phyloP scores from a whole-genome alignment of 2,329 filamentous ascomycete genomes.

The Exophiala viscosa region DNA sequence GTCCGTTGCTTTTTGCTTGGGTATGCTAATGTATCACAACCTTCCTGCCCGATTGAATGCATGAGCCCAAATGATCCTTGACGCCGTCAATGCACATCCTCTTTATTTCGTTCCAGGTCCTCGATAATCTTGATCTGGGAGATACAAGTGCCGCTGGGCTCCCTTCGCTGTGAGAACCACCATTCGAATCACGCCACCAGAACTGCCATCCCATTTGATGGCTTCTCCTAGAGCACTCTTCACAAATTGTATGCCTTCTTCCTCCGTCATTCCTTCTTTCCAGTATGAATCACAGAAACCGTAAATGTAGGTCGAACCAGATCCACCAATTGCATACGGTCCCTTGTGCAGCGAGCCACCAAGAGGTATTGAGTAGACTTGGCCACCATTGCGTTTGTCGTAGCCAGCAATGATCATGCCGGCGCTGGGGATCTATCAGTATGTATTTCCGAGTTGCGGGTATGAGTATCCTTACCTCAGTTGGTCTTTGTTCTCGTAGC shows the following conservation, averaged over 20 bases:
- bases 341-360: constrained; percentile 98
- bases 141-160: constrained; percentile 87
- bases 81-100: constrained; percentile 11
- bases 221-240: constrained; percentile 87
- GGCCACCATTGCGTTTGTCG: constrained; percentile 89
- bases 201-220: constrained; percentile 99
- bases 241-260: constrained; percentile 86
- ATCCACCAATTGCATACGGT: constrained; percentile 89
- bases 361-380: constrained; percentile 95
- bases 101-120: constrained; percentile 58
- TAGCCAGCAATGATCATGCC: constrained; percentile 98
- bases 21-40: too few species aligned
- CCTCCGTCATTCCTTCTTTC: constrained; percentile 90
- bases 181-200: constrained; percentile 96
- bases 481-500: constrained; percentile 94
- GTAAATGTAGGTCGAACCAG: constrained; percentile 98
- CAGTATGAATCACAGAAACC: constrained; percentile 97
- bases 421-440: constrained; percentile 56
- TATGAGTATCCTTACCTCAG: constrained; percentile 62
- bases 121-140: constrained; percentile 86
- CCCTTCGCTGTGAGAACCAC: constrained; percentile 89
- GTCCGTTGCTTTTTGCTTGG: too few species aligned
- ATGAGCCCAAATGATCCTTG: constrained; percentile 32
- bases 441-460: background rate
- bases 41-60: constrained; percentile 9